Conservation (phyloP, 2,329 filamentous ascomycete genomes). For the Huntiella moniliformis region DNA sequence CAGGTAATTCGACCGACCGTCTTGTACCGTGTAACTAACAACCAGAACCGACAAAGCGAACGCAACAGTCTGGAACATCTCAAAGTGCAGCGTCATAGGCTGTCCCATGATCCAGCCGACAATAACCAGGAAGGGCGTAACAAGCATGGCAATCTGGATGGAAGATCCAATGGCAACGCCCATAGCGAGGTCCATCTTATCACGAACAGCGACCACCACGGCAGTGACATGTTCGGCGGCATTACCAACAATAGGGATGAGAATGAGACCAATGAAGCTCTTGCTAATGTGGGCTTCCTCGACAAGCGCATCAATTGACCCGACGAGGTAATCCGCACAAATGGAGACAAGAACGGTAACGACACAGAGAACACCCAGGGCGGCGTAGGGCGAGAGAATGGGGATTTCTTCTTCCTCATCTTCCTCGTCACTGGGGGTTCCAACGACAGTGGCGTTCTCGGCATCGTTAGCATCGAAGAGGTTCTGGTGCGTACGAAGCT, state of each 20-base stretch:
- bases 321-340: slow-evolving; percentile 61
- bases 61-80: slow-evolving; percentile 72
- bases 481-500: slow-evolving; percentile 54
- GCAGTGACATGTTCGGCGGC: slow-evolving; percentile 69
- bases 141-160: slow-evolving; percentile 66
- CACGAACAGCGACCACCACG: slow-evolving; percentile 57
- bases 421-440: slow-evolving; percentile 10
- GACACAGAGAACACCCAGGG: slow-evolving; percentile 45
- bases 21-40: slow-evolving; percentile 58
- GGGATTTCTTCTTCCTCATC: slow-evolving; percentile 20
- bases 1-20: slow-evolving; percentile 70
- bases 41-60: slow-evolving; percentile 61
- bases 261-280: slow-evolving; percentile 62
- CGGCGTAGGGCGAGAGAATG: slow-evolving; percentile 43
- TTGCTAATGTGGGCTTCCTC: slow-evolving; percentile 53
- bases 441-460: slow-evolving; percentile 25
- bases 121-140: slow-evolving; percentile 64
- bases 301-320: slow-evolving; percentile 56
- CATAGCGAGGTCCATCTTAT: slow-evolving; percentile 59
- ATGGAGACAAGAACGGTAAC: slow-evolving; percentile 52
- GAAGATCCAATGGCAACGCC: slow-evolving; percentile 66
- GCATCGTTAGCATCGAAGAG: slow-evolving; percentile 30
- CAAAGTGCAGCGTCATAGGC: slow-evolving; percentile 63
- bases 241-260: slow-evolving; percentile 65
- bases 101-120: slow-evolving; percentile 58